phyloP scores from a whole-genome alignment of 148 eudicot genomes.

The Cornus kousa region DNA sequence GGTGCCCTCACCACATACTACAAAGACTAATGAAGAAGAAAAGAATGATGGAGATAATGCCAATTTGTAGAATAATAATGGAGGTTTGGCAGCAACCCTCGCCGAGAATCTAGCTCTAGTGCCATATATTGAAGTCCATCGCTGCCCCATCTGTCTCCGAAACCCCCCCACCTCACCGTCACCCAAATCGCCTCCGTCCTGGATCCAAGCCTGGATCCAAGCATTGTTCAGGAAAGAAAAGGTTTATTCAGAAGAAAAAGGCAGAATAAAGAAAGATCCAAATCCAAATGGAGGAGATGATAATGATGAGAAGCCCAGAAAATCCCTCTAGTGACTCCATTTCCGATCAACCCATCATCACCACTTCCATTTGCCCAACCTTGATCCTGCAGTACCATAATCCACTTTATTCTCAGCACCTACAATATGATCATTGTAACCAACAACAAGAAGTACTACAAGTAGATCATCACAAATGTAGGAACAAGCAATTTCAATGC shows the following conservation, averaged over 20 bases:
- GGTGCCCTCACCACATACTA: too few species aligned
- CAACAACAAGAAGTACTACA: constrained; percentile 3
- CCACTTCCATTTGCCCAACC: constrained; percentile 40
- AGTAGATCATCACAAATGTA: neutral
- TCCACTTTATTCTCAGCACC: constrained; percentile 46
- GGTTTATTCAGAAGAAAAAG: neutral
- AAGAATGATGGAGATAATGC: too few species aligned
- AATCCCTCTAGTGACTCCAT: constrained; percentile 17
- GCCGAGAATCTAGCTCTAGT: too few species aligned
- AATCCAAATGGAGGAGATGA: constrained; percentile 26
- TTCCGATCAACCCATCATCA: constrained; percentile 26
- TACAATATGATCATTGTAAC: constrained; percentile 15
- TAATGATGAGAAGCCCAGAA: constrained; percentile 28
- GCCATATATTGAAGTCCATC: too few species aligned
- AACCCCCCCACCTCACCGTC: too few species aligned
- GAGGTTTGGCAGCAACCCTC: too few species aligned
- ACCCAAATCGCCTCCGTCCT: too few species aligned
- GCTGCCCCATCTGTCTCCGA: too few species aligned
- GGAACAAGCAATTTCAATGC: constrained; percentile 27
- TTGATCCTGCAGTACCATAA: constrained; percentile 68
- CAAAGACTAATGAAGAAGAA: too few species aligned
- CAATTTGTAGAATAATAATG: too few species aligned
- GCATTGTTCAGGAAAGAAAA: neutral
- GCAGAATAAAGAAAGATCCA: neutral
- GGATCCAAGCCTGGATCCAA: too few species aligned